Conservation (phyloP, 2,329 filamentous ascomycete genomes). For the Pseudogymnoascus sp. region DNA sequence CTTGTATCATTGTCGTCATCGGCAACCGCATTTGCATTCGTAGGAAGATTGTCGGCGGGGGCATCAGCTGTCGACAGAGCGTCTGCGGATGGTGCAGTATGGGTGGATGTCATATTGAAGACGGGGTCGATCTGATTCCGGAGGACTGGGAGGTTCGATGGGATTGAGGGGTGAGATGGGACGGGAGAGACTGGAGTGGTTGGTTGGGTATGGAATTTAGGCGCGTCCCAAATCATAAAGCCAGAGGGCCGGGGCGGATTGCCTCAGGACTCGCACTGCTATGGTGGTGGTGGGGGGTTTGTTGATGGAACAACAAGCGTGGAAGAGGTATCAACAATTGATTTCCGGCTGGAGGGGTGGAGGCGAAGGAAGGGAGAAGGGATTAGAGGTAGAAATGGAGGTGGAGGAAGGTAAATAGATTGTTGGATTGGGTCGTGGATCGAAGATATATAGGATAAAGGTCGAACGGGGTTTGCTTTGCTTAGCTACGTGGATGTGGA, state of each 20-base stretch:
- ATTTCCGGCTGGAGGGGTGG: background rate
- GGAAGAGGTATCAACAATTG: conserved; percentile 4
- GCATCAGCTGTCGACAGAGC: conserved; percentile 13
- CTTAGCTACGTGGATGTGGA: conserved; percentile 2
- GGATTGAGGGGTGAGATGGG: conserved; percentile 58
- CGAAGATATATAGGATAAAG: background rate
- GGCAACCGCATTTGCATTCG: conserved; percentile 10
- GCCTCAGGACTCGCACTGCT: background rate
- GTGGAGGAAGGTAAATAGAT: background rate
- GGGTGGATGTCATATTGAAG: conserved; percentile 58
- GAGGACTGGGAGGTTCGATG: conserved; percentile 60
- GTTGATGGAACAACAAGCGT: background rate
- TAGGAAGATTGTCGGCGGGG: conserved; percentile 12
- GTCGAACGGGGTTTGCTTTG: background rate
- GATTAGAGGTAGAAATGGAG: background rate
- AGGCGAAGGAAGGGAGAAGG: background rate
- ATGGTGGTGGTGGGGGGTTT: background rate
- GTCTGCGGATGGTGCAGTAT: conserved; percentile 34
- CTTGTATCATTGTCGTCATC: conserved; percentile 18
- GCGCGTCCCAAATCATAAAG: conserved; percentile 33
- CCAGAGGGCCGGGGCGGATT: background rate
- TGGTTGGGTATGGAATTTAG: conserved; percentile 54
- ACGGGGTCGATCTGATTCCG: conserved; percentile 64
- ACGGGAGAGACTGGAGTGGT: conserved; percentile 64
- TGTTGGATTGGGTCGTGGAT: background rate